A percentile compares a stretch with the other conserved stretches of the same genome.
Evolutionary conservation across 2,329 filamentous ascomycete species (phyloP).

Genomic region (Colletotrichum sp.): DNA sequence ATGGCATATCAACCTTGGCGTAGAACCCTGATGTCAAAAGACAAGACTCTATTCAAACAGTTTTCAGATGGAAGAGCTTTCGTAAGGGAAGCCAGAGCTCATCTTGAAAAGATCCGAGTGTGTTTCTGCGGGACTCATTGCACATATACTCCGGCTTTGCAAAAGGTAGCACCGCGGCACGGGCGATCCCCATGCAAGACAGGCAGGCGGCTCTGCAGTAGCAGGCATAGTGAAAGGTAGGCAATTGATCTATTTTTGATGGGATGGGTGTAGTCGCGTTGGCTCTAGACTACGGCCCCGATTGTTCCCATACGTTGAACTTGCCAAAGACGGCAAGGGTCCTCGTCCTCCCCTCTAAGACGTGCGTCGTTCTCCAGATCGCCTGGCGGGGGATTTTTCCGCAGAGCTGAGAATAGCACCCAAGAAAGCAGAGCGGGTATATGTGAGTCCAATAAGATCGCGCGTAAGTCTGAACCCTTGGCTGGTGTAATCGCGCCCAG

Average conservation of each 20-base stretch:
- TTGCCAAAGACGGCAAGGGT: neutral
- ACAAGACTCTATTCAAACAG: too few species aligned
- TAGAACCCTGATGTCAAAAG: too few species aligned
- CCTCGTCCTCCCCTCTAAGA: neutral
- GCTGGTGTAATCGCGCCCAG: neutral
- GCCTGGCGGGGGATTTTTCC: neutral
- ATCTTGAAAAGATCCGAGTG: too few species aligned
- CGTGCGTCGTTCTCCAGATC: neutral
- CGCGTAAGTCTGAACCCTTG: neutral
- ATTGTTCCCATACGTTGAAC: neutral
- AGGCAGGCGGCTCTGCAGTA: constrained; percentile 8
- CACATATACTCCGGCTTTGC: neutral
- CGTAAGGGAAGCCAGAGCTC: too few species aligned
- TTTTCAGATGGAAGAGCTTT: too few species aligned
- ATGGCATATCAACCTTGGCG: neutral
- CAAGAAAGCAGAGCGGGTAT: neutral
- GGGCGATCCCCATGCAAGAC: constrained; percentile 3
- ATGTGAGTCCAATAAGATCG: constrained; percentile 3
- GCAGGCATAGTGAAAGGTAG: neutral
- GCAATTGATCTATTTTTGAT: neutral
- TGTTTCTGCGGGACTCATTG: neutral
- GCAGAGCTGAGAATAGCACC: constrained; percentile 1
- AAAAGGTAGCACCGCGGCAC: neutral
- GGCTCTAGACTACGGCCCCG: neutral
- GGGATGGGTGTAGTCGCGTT: neutral